Conservation (phyloP, 768 basidiomycete genomes). For the Boletus insuetus region DNA sequence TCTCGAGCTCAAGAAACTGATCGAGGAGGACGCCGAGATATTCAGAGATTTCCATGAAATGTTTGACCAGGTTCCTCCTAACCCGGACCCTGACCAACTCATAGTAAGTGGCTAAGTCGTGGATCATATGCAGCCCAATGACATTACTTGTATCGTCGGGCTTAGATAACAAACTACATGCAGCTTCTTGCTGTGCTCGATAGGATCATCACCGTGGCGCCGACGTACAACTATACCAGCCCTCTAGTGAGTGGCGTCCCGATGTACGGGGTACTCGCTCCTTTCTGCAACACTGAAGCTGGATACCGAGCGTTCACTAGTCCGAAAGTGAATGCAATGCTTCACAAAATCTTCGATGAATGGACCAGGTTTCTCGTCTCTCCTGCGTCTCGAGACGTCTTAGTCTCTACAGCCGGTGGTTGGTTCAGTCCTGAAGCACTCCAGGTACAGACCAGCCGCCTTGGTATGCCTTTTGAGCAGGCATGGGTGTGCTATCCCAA, state of each 20-base stretch:
- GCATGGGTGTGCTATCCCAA: slow-evolving; percentile 42
- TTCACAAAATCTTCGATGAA: slow-evolving; percentile 48
- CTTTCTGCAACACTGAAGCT: slow-evolving; percentile 20
- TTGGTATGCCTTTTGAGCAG: slow-evolving; percentile 32
- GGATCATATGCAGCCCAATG: too few species aligned
- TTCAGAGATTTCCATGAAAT: slow-evolving; percentile 25
- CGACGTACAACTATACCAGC: slow-evolving; percentile 7
- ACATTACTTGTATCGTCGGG: neutral
- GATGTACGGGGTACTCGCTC: slow-evolving; percentile 18
- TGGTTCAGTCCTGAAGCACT: slow-evolving; percentile 47
- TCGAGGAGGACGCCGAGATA: slow-evolving; percentile 19
- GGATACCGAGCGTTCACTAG: slow-evolving; percentile 25
- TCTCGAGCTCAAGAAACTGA: slow-evolving; percentile 23
- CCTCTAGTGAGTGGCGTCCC: slow-evolving; percentile 21
- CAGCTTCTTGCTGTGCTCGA: slow-evolving; percentile 10
- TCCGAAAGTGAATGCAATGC: slow-evolving; percentile 41
- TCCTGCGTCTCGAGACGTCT: slow-evolving; percentile 40
- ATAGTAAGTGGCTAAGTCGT: slow-evolving; percentile 4
- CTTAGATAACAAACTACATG: slow-evolving; percentile 1
- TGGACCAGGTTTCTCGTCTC: slow-evolving; percentile 50
- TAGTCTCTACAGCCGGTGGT: slow-evolving; percentile 37
- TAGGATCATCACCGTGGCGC: slow-evolving; percentile 7
- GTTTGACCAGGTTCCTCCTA: slow-evolving; percentile 16
- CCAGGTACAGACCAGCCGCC: neutral
- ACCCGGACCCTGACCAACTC: neutral